Conservation (phyloP, 805 yeast genomes). For the Cyberlindnera xylosilytica region DNA sequence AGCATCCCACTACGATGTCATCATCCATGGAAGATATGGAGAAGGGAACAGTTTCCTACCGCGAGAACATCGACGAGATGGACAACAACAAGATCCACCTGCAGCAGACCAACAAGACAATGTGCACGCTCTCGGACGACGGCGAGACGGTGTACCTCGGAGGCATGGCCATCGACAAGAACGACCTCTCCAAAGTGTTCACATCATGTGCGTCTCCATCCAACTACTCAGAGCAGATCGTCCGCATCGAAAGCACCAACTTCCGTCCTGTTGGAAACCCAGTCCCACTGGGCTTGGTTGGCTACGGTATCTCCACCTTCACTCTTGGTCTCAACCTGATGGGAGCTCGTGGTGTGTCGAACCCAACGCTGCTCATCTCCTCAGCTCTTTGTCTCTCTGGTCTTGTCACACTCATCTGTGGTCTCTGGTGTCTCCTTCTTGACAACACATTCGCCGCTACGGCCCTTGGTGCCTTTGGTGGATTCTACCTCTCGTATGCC, state of each 20-base stretch:
- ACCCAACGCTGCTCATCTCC: constrained; percentile 42
- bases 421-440: constrained; percentile 46
- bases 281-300: constrained; percentile 51
- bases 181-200: constrained; percentile 58
- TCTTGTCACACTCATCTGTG: constrained; percentile 45
- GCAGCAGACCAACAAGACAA: constrained; percentile 4
- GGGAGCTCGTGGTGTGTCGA: constrained; percentile 44
- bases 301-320: constrained; percentile 45
- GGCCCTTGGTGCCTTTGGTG: constrained; percentile 51
- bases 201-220: not conserved
- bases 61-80: constrained; percentile 2
- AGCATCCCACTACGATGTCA: not conserved
- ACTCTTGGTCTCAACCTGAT: constrained; percentile 44
- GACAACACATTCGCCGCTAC: constrained; percentile 58
- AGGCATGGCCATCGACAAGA: constrained; percentile 40
- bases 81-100: constrained; percentile 4
- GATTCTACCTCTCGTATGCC: constrained; percentile 52
- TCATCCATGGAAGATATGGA: constrained; percentile 11
- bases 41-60: constrained; percentile 12
- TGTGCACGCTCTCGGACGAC: constrained; percentile 23
- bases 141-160: constrained; percentile 39
- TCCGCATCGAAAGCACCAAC: constrained; percentile 35
- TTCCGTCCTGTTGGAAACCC: constrained; percentile 51
- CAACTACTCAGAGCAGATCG: not conserved
- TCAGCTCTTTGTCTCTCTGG: constrained; percentile 50